Conservation (phyloP, 2,329 filamentous ascomycete genomes). For the Uncinocarpus reesii region DNA sequence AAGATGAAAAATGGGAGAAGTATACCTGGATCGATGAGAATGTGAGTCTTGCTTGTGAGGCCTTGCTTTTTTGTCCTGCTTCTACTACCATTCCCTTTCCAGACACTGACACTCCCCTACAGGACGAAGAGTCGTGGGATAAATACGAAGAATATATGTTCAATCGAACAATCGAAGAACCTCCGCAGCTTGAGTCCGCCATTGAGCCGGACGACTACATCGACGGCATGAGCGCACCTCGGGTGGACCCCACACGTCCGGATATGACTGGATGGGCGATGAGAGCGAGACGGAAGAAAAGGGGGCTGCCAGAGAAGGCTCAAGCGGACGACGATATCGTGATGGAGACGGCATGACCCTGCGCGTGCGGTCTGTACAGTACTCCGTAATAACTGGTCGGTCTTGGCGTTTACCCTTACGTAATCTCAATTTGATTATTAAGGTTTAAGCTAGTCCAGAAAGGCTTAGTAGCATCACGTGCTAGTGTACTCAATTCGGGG, state of each 20-base stretch:
- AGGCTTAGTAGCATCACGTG: too few relatives aligned
- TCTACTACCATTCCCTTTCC: slow-evolving; percentile 9
- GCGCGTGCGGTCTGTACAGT: background rate
- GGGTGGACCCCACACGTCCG: slow-evolving; percentile 36
- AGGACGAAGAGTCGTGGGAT: slow-evolving; percentile 60
- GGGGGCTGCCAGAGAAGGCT: slow-evolving; percentile 21
- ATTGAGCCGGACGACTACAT: slow-evolving; percentile 52
- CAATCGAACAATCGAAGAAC: slow-evolving; percentile 35
- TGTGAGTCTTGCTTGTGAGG: slow-evolving; percentile 19
- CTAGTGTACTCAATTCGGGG: too few relatives aligned
- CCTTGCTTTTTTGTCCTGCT: background rate
- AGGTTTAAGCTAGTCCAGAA: too few relatives aligned
- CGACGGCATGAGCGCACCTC: slow-evolving; percentile 51
- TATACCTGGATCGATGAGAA: slow-evolving; percentile 65
- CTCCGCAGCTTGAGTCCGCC: slow-evolving; percentile 43
- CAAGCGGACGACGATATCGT: slow-evolving; percentile 13
- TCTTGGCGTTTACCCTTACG: too few relatives aligned
- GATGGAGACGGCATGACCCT: background rate
- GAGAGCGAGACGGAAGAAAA: slow-evolving; percentile 34
- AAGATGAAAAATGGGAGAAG: slow-evolving; percentile 70
- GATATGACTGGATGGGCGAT: slow-evolving; percentile 38
- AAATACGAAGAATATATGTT: slow-evolving; percentile 66
- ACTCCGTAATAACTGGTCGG: too few relatives aligned
- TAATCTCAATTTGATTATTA: too few relatives aligned
- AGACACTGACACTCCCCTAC: slow-evolving; percentile 13